Evolutionary conservation across 345 rosid genomes (phyloP).

Genomic region (Xanthoceras sorbifolium): DNA sequence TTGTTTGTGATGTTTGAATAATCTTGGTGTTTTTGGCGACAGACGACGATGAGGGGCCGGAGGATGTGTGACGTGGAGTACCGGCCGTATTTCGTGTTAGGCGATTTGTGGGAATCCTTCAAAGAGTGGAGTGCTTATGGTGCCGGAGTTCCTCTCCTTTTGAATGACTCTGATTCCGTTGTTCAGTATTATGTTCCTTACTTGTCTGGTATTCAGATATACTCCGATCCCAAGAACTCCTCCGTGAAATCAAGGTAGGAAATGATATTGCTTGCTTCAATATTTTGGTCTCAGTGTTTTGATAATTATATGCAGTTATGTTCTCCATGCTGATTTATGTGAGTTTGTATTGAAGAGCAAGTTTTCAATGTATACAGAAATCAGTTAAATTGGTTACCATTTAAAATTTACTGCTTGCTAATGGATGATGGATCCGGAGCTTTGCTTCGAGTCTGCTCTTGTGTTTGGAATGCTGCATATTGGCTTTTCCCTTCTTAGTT

Average conservation of each 20-base stretch:
- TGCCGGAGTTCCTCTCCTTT: constrained; percentile 66
- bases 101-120: constrained; percentile 81
- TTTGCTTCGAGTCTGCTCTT: too few species aligned
- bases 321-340: too few species aligned
- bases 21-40: background rate
- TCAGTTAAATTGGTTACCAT: background rate
- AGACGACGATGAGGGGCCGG: constrained; percentile 48
- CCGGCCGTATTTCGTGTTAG: constrained; percentile 58
- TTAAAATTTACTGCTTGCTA: background rate
- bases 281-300: background rate
- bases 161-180: constrained; percentile 57
- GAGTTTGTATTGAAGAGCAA: background rate
- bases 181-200: constrained; percentile 75
- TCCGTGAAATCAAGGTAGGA: constrained; percentile 50
- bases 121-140: constrained; percentile 87
- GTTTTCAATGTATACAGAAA: too few species aligned
- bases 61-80: constrained; percentile 38
- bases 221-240: constrained; percentile 36
- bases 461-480: too few species aligned
- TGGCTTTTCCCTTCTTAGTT: too few species aligned
- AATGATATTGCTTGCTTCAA: background rate
- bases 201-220: constrained; percentile 69
- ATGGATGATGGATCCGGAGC: too few species aligned
- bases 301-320: background rate
- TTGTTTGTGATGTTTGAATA: background rate